phyloP scores from a whole-genome alignment of 179 eudicot species.

The Silene coronaria region DNA sequence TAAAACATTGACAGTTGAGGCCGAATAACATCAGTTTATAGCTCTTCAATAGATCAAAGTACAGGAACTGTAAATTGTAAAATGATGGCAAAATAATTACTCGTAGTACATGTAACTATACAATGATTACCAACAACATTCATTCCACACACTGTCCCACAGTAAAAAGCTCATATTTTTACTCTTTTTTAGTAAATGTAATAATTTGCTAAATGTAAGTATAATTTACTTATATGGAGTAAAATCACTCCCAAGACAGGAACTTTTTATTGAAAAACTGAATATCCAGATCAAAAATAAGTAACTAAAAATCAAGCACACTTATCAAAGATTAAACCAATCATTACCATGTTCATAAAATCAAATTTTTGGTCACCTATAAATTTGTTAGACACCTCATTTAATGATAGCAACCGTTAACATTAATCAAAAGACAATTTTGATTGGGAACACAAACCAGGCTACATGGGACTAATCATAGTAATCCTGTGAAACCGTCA shows the following conservation, averaged over 20 bases:
- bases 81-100: conserved; percentile 28
- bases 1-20: neutral
- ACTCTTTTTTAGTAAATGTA: too few species aligned
- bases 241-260: neutral
- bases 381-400: too few species aligned
- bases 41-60: neutral
- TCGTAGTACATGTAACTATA: conserved; percentile 3
- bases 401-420: too few species aligned
- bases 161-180: too few species aligned
- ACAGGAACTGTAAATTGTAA: neutral
- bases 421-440: too few species aligned
- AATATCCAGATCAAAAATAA: neutral
- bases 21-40: neutral
- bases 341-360: neutral
- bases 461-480: too few species aligned
- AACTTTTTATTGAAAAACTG: neutral
- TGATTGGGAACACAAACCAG: too few species aligned
- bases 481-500: too few species aligned
- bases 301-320: too few species aligned
- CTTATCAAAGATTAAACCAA: too few species aligned
- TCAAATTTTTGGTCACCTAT: neutral
- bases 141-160: conserved; percentile 11
- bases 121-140: conserved; percentile 24
- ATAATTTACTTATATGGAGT: neutral
- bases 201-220: conserved; percentile 6